These are phyloP conservation scores for Blastobotrys chiropterorum DNA, from an alignment of 805 yeast species.

Conservation along the genomic window DNA sequence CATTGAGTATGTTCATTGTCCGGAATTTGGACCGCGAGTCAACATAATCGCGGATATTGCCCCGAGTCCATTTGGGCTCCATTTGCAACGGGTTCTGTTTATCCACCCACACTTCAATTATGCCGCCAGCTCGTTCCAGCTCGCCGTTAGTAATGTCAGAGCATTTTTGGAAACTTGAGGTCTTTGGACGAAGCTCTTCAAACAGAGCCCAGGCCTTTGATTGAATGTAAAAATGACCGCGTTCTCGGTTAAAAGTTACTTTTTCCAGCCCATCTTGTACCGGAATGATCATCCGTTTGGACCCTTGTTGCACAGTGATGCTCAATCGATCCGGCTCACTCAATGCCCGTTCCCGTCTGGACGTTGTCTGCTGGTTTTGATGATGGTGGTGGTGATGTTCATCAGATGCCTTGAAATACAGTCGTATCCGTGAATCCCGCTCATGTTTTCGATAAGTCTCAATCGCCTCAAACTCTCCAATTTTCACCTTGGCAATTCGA, in stretches of 20 bases:
- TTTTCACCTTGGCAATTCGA: constrained; percentile 8
- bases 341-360: constrained; percentile 6
- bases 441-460: constrained; percentile 2
- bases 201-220: constrained; percentile 12
- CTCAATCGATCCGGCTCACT: constrained; percentile 14
- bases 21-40: constrained; percentile 13
- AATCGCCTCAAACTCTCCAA: constrained; percentile 11
- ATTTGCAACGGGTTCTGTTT: constrained; percentile 11
- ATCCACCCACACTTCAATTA: constrained; percentile 14
- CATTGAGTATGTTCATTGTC: constrained; percentile 7
- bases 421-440: constrained; percentile 9
- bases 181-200: constrained; percentile 6
- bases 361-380: background rate
- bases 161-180: constrained; percentile 8
- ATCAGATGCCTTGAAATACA: constrained; percentile 9
- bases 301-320: constrained; percentile 10
- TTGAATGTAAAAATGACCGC: constrained; percentile 12
- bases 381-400: background rate
- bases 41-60: constrained; percentile 12
- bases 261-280: constrained; percentile 14
- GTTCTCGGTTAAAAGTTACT: constrained; percentile 10
- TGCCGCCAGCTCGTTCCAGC: constrained; percentile 4
- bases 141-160: constrained; percentile 10
- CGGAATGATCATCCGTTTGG: constrained; percentile 14
- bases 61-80: constrained; percentile 16